These are phyloP conservation scores for Lablab purpureus DNA, from an alignment of 306 rosid species.

Conservation along the genomic window DNA sequence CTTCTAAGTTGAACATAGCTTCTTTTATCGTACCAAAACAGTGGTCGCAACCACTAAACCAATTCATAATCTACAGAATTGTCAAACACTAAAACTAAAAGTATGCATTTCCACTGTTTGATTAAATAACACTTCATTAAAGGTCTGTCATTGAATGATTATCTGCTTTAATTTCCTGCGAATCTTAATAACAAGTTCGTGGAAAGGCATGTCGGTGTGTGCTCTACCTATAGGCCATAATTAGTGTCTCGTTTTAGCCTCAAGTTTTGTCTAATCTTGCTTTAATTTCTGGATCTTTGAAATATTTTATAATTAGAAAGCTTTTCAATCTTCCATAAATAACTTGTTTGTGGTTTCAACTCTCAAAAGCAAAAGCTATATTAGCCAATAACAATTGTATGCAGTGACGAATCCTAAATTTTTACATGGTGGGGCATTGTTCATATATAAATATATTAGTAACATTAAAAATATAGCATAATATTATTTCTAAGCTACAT, in stretches of 20 bases:
- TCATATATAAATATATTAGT: no score
- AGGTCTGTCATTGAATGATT: constrained; percentile 36
- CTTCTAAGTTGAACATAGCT: not conserved
- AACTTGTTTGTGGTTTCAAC: not conserved
- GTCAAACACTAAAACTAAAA: constrained; percentile 37
- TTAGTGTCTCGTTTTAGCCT: constrained; percentile 38
- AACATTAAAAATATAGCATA: no score
- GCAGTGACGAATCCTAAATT: no score
- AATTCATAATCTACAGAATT: constrained; percentile 8
- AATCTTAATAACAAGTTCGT: constrained; percentile 30
- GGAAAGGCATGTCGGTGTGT: constrained; percentile 56
- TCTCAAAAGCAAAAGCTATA: not conserved
- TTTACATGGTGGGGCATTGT: no score
- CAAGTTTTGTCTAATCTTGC: constrained; percentile 49
- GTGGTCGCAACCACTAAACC: constrained; percentile 13
- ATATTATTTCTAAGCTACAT: no score
- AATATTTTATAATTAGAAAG: constrained; percentile 8
- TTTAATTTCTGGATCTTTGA: constrained; percentile 37
- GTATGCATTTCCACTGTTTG: constrained; percentile 63
- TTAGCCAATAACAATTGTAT: not conserved
- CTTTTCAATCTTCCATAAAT: constrained; percentile 37
- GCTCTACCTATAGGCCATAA: constrained; percentile 44
- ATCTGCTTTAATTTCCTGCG: constrained; percentile 36
- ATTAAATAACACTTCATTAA: constrained; percentile 49
- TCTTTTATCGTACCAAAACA: constrained; percentile 19